Evolutionary conservation across 75 land plant genomes (phyloP).

Genomic region (Sequoia sempervirens): DNA sequence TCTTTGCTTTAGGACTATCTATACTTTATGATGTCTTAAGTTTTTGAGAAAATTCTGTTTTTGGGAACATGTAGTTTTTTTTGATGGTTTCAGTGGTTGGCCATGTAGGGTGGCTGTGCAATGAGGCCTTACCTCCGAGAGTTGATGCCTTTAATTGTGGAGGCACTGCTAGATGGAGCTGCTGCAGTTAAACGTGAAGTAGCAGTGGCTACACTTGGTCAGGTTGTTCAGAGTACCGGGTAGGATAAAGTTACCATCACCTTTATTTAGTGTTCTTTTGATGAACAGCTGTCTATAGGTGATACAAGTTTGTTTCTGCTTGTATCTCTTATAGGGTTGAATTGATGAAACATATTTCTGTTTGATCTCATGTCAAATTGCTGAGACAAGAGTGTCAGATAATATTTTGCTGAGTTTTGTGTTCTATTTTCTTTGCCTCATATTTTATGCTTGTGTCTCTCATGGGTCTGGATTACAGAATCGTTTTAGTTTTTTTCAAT

Average conservation of each 20-base stretch:
- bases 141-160: slow-evolving; percentile 90
- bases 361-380: background rate
- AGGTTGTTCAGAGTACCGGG: slow-evolving; percentile 99
- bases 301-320: background rate
- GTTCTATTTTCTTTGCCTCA: background rate
- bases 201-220: slow-evolving; percentile 94
- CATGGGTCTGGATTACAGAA: background rate
- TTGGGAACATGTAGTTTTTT: background rate
- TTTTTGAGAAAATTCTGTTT: background rate
- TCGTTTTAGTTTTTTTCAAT: background rate
- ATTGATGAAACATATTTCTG: background rate
- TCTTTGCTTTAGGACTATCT: background rate
- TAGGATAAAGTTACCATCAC: slow-evolving; percentile 20
- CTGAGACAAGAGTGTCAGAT: background rate
- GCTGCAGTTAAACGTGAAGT: slow-evolving; percentile 86
- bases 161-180: slow-evolving; percentile 91
- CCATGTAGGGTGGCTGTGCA: slow-evolving; percentile 83
- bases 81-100: slow-evolving; percentile 1
- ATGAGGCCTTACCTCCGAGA: slow-evolving; percentile 72
- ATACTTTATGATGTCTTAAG: background rate
- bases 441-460: background rate
- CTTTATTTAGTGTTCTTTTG: background rate
- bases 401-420: background rate
- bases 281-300: background rate
- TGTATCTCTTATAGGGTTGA: background rate